Base-by-base conservation (phyloP, 495 filamentous ascomycete genomes). In the Darksidea phi region DNA sequence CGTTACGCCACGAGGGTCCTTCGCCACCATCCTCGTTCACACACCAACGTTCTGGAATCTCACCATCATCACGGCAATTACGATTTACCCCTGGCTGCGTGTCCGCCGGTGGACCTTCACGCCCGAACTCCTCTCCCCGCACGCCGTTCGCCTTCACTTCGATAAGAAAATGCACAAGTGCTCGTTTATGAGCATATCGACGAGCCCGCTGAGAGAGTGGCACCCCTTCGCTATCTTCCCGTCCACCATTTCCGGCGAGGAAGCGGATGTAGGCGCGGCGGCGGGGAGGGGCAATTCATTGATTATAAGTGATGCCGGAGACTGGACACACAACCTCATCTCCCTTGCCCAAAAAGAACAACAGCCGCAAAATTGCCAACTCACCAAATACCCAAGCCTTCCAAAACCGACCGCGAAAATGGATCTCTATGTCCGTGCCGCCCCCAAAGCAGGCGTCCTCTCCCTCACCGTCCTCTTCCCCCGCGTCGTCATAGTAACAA, bases 191-290 rank as follows among this genome's bases (percentile, higher is more conserved):
- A 48, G 12, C 17, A 61, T 71, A 17, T 66, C 68, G 6, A 43
- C 49, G 21, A 49, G 43, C 0, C 68, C 68, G 0, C 52, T 71
- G 5, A 25, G 18, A 4, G 61, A 71, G 48, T 65, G 56, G 57
- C 68, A 71, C 38, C 62, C 66, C 13, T 71, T 71, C 47, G 68
- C 68, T 11, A 63, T 58, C 18, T 63, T 71, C 25, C 66, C 68
- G 3, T 64, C 60, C 12, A 26, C 20, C 1, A 32, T n/a, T n/a
- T n/a, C 28, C 4, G 28, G 4, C 28, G 28, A 32, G 28, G 28
- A 32, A 32, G 28, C 28, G 10, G 28, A 32, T 4, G 28, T 3
- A 32, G 10, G 4, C 3, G 21, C 54, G 8, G 10, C 41, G 13
- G 17, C 13, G 12, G 17, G 25, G 1, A 28, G 47, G 2, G 56